phyloP scores from a whole-genome alignment of 176 grass and related monocot species.

The Phoenix dactylifera region DNA sequence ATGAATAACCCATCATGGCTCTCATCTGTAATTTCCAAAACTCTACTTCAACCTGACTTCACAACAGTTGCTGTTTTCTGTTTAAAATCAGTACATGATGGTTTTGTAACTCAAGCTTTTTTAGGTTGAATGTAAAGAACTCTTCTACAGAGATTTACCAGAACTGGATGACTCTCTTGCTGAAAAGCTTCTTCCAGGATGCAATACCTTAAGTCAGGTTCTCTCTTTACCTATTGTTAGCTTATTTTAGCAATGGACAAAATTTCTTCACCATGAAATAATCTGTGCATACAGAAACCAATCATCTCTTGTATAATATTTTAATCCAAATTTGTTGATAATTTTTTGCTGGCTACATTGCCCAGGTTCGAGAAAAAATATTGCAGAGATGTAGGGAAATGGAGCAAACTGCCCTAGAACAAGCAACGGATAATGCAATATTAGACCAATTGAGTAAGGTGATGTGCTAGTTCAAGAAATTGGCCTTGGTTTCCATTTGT shows the following conservation, averaged over 20 bases:
- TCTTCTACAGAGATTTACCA: constrained; percentile 84
- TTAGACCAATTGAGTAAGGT: constrained; percentile 83
- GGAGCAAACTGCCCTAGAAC: constrained; percentile 93
- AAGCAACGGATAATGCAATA: constrained; percentile 97
- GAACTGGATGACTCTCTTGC: constrained; percentile 70
- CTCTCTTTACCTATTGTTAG: too few relatives aligned
- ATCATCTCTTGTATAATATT: too few relatives aligned
- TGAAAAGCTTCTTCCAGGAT: constrained; percentile 78
- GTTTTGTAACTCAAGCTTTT: constrained; percentile 25
- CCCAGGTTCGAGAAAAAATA: constrained; percentile 72
- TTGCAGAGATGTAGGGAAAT: constrained; percentile 79
- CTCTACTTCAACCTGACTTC: too few relatives aligned
- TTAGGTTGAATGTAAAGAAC: constrained; percentile 96
- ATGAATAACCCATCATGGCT: too few relatives aligned
- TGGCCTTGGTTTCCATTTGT: constrained; percentile 2
- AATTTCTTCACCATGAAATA: too few relatives aligned
- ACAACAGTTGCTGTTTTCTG: too few relatives aligned
- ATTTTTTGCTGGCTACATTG: neutral
- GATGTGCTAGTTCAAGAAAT: constrained; percentile 12
- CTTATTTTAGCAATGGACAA: too few relatives aligned
- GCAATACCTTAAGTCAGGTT: constrained; percentile 72
- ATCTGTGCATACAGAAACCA: too few relatives aligned
- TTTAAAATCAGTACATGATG: too few relatives aligned
- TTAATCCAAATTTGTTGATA: neutral
- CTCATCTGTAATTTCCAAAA: too few relatives aligned